These are phyloP conservation scores for Termitomyces sp. DNA, from an alignment of 768 basidiomycete genomes.

Conservation along the genomic window DNA sequence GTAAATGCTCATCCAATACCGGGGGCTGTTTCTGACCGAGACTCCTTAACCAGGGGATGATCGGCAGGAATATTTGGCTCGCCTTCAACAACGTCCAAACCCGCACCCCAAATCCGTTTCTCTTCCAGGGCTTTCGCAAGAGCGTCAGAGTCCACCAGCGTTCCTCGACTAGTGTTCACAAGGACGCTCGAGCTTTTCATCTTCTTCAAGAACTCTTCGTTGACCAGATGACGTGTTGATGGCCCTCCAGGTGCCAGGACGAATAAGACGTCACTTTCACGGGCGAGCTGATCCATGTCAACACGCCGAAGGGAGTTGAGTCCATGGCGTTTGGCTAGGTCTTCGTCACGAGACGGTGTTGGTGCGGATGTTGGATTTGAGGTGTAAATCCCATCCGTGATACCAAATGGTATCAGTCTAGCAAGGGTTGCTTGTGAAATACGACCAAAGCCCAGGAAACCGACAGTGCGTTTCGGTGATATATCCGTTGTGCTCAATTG, in stretches of 20 bases:
- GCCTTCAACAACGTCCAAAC: slow-evolving; percentile 91
- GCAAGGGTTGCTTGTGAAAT: slow-evolving; percentile 84
- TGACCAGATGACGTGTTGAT: slow-evolving; percentile 69
- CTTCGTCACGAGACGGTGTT: slow-evolving; percentile 41
- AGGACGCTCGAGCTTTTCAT: slow-evolving; percentile 88
- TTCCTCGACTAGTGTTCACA: slow-evolving; percentile 84
- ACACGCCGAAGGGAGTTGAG: slow-evolving; percentile 55
- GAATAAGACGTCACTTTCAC: slow-evolving; percentile 81
- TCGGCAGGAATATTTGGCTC: slow-evolving; percentile 74
- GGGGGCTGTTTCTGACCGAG: slow-evolving; percentile 44
- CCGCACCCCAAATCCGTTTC: slow-evolving; percentile 88
- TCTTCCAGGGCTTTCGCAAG: slow-evolving; percentile 76
- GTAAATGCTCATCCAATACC: not conserved
- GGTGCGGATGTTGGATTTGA: slow-evolving; percentile 52
- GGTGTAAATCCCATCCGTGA: slow-evolving; percentile 71
- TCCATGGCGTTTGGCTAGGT: slow-evolving; percentile 28
- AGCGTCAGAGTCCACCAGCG: slow-evolving; percentile 88
- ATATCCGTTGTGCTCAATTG: slow-evolving; percentile 60
- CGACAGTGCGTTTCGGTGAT: slow-evolving; percentile 63
- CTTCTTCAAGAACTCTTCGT: slow-evolving; percentile 65
- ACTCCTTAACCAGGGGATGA: slow-evolving; percentile 80
- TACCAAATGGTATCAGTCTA: slow-evolving; percentile 80
- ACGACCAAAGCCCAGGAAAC: slow-evolving; percentile 94
- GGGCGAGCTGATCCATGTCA: slow-evolving; percentile 65
- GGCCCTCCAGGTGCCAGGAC: slow-evolving; percentile 77